A percentile compares a stretch with the other conserved stretches of the same genome.
phyloP scores from a whole-genome alignment of 2,329 filamentous ascomycete genomes.

The Fusarium sp. region DNA sequence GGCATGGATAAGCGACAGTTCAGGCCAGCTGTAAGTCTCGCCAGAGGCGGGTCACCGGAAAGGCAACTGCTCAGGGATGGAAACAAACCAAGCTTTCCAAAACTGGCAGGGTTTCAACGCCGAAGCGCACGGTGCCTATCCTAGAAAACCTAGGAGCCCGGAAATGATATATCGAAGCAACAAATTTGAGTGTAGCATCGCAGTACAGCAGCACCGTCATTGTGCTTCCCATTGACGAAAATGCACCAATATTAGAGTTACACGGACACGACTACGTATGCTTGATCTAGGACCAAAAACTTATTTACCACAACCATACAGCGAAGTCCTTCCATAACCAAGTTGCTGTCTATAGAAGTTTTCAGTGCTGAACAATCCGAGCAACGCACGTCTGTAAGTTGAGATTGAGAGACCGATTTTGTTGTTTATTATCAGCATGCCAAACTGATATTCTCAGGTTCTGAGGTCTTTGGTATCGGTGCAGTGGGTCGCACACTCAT shows the following conservation, averaged over 20 bases:
- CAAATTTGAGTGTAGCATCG: conserved; percentile 13
- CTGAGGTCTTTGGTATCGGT: neutral
- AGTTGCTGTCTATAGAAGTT: neutral
- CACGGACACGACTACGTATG: conserved; percentile 8
- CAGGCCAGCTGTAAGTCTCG: conserved; percentile 24
- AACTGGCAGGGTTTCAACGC: conserved; percentile 22
- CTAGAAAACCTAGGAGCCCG: neutral
- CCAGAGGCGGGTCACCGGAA: conserved; percentile 39
- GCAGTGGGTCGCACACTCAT: conserved; percentile 2
- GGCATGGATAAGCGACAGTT: conserved; percentile 40
- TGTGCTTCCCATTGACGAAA: conserved; percentile 23
- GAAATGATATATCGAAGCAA: conserved; percentile 26
- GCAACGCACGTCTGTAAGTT: neutral
- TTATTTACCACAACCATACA: neutral
- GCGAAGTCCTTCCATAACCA: neutral
- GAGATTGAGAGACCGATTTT: neutral
- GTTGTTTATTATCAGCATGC: neutral
- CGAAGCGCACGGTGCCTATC: conserved; percentile 8
- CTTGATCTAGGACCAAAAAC: neutral
- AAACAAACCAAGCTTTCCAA: conserved; percentile 28
- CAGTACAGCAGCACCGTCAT: conserved; percentile 22
- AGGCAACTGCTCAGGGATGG: conserved; percentile 28
- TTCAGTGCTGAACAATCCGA: neutral
- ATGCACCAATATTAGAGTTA: conserved; percentile 27
- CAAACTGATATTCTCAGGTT: neutral